Evolutionary conservation across 768 basidiomycete species (phyloP).

Genomic region (Fomitopsis pulvina): DNA sequence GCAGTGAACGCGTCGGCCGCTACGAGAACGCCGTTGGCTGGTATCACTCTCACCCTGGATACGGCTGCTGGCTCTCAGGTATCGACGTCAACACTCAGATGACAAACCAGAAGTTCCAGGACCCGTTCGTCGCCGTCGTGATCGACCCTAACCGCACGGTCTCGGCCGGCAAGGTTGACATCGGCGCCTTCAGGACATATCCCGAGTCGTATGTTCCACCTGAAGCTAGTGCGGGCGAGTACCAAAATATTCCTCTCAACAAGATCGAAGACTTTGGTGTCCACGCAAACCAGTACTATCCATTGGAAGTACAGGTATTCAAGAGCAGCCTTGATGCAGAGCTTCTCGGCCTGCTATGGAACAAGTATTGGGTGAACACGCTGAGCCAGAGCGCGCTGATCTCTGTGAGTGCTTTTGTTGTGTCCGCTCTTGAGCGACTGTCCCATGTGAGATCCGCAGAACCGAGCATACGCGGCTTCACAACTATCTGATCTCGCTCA

Average conservation of each 20-base stretch:
- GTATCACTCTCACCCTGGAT: conserved; percentile 99
- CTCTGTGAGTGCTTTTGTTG: conserved; percentile 48
- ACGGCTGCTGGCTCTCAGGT: conserved; percentile 98
- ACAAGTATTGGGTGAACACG: conserved; percentile 99
- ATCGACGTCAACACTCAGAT: conserved; percentile 98
- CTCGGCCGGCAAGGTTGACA: conserved; percentile 97
- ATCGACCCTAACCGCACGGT: conserved; percentile 98
- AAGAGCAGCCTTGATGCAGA: conserved; percentile 86
- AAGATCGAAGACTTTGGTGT: conserved; percentile 99
- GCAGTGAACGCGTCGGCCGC: conserved; percentile 77
- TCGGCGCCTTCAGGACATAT: conserved; percentile 97
- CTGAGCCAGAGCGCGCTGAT: conserved; percentile 89
- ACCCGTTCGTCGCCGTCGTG: conserved; percentile 98
- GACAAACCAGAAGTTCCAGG: conserved; percentile 91
- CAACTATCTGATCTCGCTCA: conserved; percentile 87
- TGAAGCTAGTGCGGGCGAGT: conserved; percentile 62
- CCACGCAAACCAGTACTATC: conserved; percentile 95
- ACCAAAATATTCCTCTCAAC: conserved; percentile 91
- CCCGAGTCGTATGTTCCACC: conserved; percentile 93
- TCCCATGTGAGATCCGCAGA: conserved; percentile 49
- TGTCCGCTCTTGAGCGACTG: not conserved
- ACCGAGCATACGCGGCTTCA: conserved; percentile 88
- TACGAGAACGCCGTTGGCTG: conserved; percentile 90
- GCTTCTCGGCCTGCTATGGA: conserved; percentile 88
- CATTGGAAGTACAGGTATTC: conserved; percentile 91